Base-by-base conservation (phyloP, 805 yeast genomes). In the Yarrowia sp. region DNA sequence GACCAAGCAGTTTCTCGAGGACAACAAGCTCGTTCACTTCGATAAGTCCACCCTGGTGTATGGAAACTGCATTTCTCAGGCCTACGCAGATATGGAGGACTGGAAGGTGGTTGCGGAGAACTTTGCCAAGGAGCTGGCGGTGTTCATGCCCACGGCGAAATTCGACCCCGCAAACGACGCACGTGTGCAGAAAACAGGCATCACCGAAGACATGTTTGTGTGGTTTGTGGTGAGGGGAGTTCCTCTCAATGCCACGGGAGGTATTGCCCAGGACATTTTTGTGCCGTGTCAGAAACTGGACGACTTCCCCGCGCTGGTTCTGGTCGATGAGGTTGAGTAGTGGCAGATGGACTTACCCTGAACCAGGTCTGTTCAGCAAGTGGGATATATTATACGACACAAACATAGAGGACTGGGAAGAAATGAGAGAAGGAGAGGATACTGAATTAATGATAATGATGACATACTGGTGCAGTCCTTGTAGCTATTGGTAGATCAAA, bases 121-220 rank as follows among this genome's bases (percentile, higher is more conserved):
- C 12, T 58, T 58, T 19, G 64, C 64, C 24, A 42, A 43, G 64
- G 64, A 58, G 50, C 64, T 58, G 64, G 50, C 64, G 7, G 40
- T 58, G 38, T 58, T 58, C 40, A 58, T 58, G 64, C 64, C 64
- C 6, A 58, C 64, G 9, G 64, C 64, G 17, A 58, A 58, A 9
- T 58, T 58, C 24, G 64, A 58, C 36, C 7, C 64, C 1, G 64
- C n/a, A 19, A 58, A 58, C 44, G 64, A 58, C 50, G 49, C 64
- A 20, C 50, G 50, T 1, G 24, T 42, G 10, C 10, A 58, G 34
- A 40, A 43, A 14, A 43, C 42, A 1, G 64, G 50, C 7, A 19
- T 58, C 8, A 33, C 64, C 9, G 64, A 58, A 33, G 64, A 58
- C 30, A 58, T 58, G 64, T 58, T 58, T 58, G 64, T 58, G 50